A percentile compares a stretch with the other conserved stretches of the same genome.
These are phyloP conservation scores for Camelina sativa DNA, from an alignment of 345 rosid genomes.

Conservation along the genomic window DNA sequence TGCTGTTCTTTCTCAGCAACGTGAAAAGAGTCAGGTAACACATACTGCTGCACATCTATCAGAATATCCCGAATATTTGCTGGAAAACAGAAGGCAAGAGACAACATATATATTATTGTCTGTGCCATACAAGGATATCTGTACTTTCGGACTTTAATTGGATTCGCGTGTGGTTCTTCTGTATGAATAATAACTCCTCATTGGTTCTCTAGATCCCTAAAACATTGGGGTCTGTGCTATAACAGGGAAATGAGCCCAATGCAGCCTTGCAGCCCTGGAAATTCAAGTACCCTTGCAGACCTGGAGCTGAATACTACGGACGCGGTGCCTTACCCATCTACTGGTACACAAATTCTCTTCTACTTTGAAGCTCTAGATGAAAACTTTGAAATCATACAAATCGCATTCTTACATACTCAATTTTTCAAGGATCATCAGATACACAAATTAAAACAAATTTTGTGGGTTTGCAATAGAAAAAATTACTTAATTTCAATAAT, in stretches of 20 bases:
- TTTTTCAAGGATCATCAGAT: neutral
- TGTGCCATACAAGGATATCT: too few relatives aligned
- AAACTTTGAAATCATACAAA: neutral
- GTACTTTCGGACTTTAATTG: too few relatives aligned
- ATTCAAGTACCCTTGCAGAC: slow-evolving; percentile 69
- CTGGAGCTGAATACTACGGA: slow-evolving; percentile 96
- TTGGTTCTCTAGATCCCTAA: too few relatives aligned
- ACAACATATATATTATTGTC: too few relatives aligned
- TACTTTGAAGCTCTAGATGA: slow-evolving; percentile 3
- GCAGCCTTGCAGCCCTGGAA: slow-evolving; percentile 70
- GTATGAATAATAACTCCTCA: too few relatives aligned
- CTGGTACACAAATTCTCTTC: slow-evolving; percentile 55
- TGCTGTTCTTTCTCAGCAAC: too few relatives aligned
- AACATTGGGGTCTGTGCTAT: slow-evolving; percentile 44
- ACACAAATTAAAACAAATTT: too few relatives aligned
- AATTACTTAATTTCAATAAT: neutral
- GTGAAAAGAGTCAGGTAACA: too few relatives aligned
- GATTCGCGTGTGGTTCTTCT: too few relatives aligned
- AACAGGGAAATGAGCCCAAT: slow-evolving; percentile 94
- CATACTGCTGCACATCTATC: too few relatives aligned
- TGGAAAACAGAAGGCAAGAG: too few relatives aligned
- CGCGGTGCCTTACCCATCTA: slow-evolving; percentile 93
- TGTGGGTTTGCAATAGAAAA: neutral
- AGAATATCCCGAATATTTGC: too few relatives aligned
- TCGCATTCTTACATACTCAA: neutral